These are phyloP conservation scores for Aspergillus bridgeri DNA, from an alignment of 495 filamentous ascomycete genomes.

Conservation along the genomic window DNA sequence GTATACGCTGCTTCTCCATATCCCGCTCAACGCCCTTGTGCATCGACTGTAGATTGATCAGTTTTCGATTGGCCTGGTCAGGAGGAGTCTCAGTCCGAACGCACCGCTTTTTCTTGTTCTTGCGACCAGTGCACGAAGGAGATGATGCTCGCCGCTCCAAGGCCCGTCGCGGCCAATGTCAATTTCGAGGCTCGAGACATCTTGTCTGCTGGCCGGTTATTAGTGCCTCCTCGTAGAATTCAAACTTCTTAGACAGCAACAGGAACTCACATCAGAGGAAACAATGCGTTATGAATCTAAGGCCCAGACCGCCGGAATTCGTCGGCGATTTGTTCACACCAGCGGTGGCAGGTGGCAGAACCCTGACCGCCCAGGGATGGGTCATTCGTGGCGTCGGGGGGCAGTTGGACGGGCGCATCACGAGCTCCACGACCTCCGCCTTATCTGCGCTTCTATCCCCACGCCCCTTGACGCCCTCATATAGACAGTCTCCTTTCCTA, in stretches of 20 bases:
- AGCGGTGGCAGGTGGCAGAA: constrained; percentile 36
- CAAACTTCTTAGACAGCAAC: background rate
- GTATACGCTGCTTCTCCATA: constrained; percentile 88
- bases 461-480: background rate
- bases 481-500: background rate
- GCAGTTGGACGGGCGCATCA: constrained; percentile 30
- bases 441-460: constrained; percentile 14
- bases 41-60: constrained; percentile 55
- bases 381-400: constrained; percentile 37
- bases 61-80: constrained; percentile 6
- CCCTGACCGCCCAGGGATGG: constrained; percentile 32
- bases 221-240: background rate
- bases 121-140: constrained; percentile 88
- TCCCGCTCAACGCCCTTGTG: constrained; percentile 92
- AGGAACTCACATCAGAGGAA: background rate
- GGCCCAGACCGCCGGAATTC: constrained; percentile 19
- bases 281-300: background rate
- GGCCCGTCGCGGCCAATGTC: constrained; percentile 73
- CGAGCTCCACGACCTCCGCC: constrained; percentile 24
- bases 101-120: constrained; percentile 78
- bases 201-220: background rate
- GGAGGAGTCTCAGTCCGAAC: constrained; percentile 19
- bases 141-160: constrained; percentile 72
- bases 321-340: constrained; percentile 31
- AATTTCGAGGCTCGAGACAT: constrained; percentile 92